Base-by-base conservation (phyloP, 2,329 filamentous ascomycete genomes). In the Rhexocercosporidium sp. region DNA sequence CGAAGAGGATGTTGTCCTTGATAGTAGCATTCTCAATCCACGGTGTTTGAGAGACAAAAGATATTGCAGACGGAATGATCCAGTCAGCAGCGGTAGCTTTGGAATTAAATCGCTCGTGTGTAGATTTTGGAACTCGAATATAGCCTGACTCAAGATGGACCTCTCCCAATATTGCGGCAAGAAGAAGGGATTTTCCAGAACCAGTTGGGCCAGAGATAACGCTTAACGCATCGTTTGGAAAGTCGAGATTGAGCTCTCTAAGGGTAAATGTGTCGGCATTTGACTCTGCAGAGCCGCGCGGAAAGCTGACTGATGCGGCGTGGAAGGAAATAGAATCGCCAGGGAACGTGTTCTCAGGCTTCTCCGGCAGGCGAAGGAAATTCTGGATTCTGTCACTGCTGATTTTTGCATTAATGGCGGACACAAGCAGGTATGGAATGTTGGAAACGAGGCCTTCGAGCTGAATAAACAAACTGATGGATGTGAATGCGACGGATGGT, bases 21-120 rank as follows among this genome's bases (percentile, higher is more conserved):
- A 96, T 88, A 3, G 88, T 90, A 0, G 89, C 90, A 73, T 94
- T 94, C 75, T 94, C 91, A 60, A 95, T 92, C 92, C 92, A 96
- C 0, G 92, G 92, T 3, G 90, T 92, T 75, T 94, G 92, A 2
- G 90, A 86, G 39, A 94, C 90, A 72, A 88, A 94, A 0, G 91
- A 91, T 62, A 93, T 84, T 4, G 89, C 85, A 3, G 84, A 83
- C 9, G 88, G 84, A 11, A 92, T 82, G 44, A 91, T 87, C 91
- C 91, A 93, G 70, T 92, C 80, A 3, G 75, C 77, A 56, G 74
- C 77, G 14, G 79, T 89, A 3, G 90, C 91, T 71, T 87, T 86
- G 60, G 78, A 76, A 71, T 92, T 89, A 69, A 86, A 84, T 51
- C 89, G 61, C n/a, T 71, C 60, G 29, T 41, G 34, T 9, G 44